Percentiles rank a stretch among this genome's conserved stretches.
These are phyloP conservation scores for Botrytis sinoallii DNA, from an alignment of 2,329 filamentous ascomycete species.

Conservation along the genomic window DNA sequence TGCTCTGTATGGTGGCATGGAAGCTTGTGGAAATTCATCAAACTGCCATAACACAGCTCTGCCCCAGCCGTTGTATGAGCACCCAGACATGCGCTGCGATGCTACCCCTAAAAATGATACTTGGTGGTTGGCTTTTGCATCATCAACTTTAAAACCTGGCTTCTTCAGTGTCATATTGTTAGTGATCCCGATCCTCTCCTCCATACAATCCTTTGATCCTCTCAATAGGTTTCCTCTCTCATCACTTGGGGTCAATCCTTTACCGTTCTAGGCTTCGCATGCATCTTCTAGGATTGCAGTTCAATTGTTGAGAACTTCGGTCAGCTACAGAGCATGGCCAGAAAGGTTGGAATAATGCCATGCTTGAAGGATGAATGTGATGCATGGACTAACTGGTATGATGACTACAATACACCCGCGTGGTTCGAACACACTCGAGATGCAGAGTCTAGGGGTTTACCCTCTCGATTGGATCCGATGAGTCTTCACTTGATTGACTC, in stretches of 20 bases:
- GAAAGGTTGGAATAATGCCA: background rate
- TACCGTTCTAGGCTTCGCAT: background rate
- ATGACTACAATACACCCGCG: background rate
- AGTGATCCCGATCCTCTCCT: background rate
- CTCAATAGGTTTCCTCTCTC: background rate
- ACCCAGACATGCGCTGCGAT: background rate
- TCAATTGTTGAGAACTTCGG: background rate
- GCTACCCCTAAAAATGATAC: background rate
- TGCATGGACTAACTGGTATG: background rate
- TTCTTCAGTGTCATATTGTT: background rate
- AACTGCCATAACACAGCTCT: no score
- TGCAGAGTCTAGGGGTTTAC: background rate
- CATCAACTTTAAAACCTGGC: background rate
- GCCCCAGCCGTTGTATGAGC: no score
- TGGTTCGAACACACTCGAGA: background rate
- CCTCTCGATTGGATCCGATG: background rate
- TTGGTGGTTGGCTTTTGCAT: background rate
- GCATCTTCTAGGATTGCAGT: background rate
- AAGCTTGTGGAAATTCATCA: no score
- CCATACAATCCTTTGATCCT: background rate
- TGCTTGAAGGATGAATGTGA: background rate
- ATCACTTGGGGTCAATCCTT: background rate
- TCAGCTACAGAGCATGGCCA: background rate
- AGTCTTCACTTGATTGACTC: background rate
- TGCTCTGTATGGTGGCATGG: no score